Percentiles rank a stretch among this genome's conserved stretches.
These are phyloP conservation scores for Acanthamoeba triangularis DNA, from an alignment of 208 protist genomes.

Conservation along the genomic window DNA sequence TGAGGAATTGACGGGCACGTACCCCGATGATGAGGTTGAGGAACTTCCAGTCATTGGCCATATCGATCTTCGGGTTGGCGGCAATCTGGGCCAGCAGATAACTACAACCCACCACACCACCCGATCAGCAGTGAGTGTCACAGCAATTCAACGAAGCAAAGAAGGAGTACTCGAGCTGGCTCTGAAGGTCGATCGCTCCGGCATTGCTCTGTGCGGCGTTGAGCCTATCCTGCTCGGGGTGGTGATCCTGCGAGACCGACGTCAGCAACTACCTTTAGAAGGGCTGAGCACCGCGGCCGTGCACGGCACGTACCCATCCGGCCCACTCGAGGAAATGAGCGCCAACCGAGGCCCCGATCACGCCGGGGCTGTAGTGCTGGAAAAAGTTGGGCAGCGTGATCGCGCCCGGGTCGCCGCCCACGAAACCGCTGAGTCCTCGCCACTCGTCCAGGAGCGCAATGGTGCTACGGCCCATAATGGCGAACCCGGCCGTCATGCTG, in stretches of 20 bases:
- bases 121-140: neutral
- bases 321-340: conserved; percentile 29
- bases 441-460: neutral
- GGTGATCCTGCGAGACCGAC: neutral
- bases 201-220: conserved; percentile 62
- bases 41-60: conserved; percentile 59
- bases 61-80: conserved; percentile 12
- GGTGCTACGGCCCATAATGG: conserved; percentile 26
- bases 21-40: conserved; percentile 38
- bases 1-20: neutral
- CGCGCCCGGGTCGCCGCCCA: conserved; percentile 24
- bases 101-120: neutral
- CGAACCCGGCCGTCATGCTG: conserved; percentile 56
- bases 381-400: conserved; percentile 46
- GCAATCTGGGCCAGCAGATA: neutral
- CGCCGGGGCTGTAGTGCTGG: conserved; percentile 4
- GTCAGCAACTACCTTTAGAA: neutral
- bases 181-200: conserved; percentile 1
- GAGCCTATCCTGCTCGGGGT: neutral
- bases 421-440: neutral
- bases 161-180: conserved; percentile 2
- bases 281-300: neutral
- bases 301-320: conserved; percentile 8
- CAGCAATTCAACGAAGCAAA: neutral
- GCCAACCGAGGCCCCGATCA: conserved; percentile 20